Evolutionary conservation across 257 asterid genomes (phyloP).

Genomic region (Nicotiana otophora): DNA sequence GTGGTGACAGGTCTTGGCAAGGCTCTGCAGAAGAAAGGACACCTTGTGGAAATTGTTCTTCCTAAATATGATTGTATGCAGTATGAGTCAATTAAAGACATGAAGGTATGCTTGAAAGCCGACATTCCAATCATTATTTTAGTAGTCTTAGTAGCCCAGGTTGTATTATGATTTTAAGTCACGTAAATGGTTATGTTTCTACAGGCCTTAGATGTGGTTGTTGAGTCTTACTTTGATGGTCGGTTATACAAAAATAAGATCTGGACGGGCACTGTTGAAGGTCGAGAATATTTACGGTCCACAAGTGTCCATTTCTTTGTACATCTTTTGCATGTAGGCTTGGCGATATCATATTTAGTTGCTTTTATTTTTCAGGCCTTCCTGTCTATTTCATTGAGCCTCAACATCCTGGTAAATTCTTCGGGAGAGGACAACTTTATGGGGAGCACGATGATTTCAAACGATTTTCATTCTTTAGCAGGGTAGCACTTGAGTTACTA

Average conservation of each 20-base stretch:
- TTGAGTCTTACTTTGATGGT: constrained; percentile 93
- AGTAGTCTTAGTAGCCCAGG: neutral
- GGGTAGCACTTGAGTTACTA: constrained; percentile 96
- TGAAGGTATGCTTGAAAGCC: constrained; percentile 45
- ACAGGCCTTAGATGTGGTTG: constrained; percentile 77
- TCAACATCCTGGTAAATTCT: constrained; percentile 79
- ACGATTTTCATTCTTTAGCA: constrained; percentile 95
- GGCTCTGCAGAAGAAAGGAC: constrained; percentile 91
- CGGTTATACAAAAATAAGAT: constrained; percentile 68
- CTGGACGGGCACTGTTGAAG: constrained; percentile 97
- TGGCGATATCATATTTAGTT: constrained; percentile 20
- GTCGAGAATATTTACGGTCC: constrained; percentile 26
- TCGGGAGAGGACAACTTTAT: constrained; percentile 90
- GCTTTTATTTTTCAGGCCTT: constrained; percentile 49
- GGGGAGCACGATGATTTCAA: constrained; percentile 93
- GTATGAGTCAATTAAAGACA: constrained; percentile 52
- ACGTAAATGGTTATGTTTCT: constrained; percentile 17
- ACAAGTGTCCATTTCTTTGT: constrained; percentile 17
- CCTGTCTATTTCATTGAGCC: constrained; percentile 98
- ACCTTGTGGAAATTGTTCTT: constrained; percentile 83
- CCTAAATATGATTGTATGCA: constrained; percentile 96
- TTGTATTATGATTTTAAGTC: constrained; percentile 11
- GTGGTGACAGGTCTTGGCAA: constrained; percentile 94
- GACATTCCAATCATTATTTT: constrained; percentile 3
- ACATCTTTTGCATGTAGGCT: neutral